Evolutionary conservation across 805 yeast species (phyloP), one percentile per base, ranked within the genome.

Genomic region (Barnettozyma siamensis): DNA sequence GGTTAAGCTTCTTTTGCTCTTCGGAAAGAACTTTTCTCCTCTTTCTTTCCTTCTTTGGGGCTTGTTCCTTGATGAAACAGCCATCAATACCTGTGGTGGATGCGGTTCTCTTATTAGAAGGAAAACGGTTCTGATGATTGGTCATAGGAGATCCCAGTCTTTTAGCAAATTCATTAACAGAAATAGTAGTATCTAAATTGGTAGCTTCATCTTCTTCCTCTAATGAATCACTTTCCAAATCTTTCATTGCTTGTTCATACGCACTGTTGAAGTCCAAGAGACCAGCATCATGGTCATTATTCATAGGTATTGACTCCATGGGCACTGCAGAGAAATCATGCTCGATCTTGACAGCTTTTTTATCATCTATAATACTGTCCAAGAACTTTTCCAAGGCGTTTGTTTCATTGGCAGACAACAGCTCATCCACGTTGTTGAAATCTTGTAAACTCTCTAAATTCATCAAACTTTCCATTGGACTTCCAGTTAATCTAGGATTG

Each of bases 291-390:
- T 20, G 13, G n/a, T 26, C 29, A 26, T 26, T 26, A 26, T 26
- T 26, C n/a, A 26, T 5, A 26, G 29, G 29, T 8, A 26, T 26
- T 11, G 29, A 26, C 7, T 26, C 29, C 29, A 26, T 26, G 7
- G n/a, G 29, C 12, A 26, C 29, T 13, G 11, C 13, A 11, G n/a
- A 26, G 29, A 5, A 9, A 26, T 11, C 29, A 26, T 38, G 4
- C n/a, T 17, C 16, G 15, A 7, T 24, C n/a, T 16, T 34, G 31
- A 9, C 24, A 7, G 24, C 34, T 21, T 44, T 41, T 18, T 55
- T 49, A n/a, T 44, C 51, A 33, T 55, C 57, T 17, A 57, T 54
- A 20, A 57, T 55, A 37, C 58, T 51, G 35, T 57, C 61, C 18
- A 57, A 45, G 31, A 57, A 55, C 21, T 53, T 51, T 32, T 57